These are phyloP conservation scores for Claviceps citrina DNA, from an alignment of 2,329 filamentous ascomycete species.

Conservation along the genomic window DNA sequence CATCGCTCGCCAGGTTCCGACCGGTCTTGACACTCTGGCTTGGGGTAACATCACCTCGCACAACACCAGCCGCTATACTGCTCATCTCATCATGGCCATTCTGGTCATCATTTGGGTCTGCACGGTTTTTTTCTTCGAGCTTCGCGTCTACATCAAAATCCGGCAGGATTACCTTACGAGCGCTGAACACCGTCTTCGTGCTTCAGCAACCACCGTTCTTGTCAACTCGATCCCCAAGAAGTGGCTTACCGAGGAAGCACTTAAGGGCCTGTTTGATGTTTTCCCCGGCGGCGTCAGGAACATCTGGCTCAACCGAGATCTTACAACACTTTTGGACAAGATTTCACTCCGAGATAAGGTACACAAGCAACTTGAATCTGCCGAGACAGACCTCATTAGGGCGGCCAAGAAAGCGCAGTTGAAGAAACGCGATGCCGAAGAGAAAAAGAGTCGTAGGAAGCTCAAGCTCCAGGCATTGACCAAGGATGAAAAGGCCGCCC, in stretches of 20 bases:
- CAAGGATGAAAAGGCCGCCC: slow-evolving; percentile 34
- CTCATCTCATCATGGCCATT: slow-evolving; percentile 68
- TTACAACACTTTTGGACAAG: slow-evolving; percentile 70
- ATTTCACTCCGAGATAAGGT: slow-evolving; percentile 59
- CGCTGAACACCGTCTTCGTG: slow-evolving; percentile 81
- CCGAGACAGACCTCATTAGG: slow-evolving; percentile 73
- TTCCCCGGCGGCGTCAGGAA: slow-evolving; percentile 92
- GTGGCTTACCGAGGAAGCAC: slow-evolving; percentile 72
- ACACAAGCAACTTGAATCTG: slow-evolving; percentile 57
- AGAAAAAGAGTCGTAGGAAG: slow-evolving; percentile 46
- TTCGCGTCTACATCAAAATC: slow-evolving; percentile 78
- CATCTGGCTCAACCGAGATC: slow-evolving; percentile 90
- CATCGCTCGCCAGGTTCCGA: slow-evolving; percentile 15
- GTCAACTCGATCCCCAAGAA: slow-evolving; percentile 81
- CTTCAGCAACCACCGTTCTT: slow-evolving; percentile 88
- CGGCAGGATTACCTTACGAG: slow-evolving; percentile 90
- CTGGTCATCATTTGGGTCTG: slow-evolving; percentile 71
- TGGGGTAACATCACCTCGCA: slow-evolving; percentile 68
- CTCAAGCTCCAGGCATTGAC: slow-evolving; percentile 31
- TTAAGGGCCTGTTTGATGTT: slow-evolving; percentile 79
- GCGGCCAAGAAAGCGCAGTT: slow-evolving; percentile 63
- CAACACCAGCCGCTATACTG: slow-evolving; percentile 60
- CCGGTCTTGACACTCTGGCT: slow-evolving; percentile 65
- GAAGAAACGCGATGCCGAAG: slow-evolving; percentile 48
- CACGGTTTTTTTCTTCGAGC: slow-evolving; percentile 70